phyloP scores from a whole-genome alignment of 192 early-diverging fungal genomes.

The Fimicolochytrium jonesii region DNA sequence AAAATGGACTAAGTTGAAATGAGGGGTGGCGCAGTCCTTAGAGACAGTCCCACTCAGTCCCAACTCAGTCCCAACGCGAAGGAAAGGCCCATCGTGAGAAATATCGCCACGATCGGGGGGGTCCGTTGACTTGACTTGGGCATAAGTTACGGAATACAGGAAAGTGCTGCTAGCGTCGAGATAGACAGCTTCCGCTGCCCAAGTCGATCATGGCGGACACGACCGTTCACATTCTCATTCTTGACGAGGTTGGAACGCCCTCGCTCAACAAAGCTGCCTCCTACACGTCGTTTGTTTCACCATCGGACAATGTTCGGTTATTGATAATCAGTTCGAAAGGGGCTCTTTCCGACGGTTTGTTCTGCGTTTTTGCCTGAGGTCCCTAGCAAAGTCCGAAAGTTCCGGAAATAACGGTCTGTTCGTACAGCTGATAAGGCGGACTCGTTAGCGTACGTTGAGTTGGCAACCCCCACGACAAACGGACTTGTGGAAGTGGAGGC shows the following conservation, averaged over 20 bases:
- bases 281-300: constrained; percentile 19
- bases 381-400: neutral
- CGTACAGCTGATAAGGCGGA: constrained; percentile 12
- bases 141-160: too few species aligned
- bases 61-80: too few species aligned
- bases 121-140: too few species aligned
- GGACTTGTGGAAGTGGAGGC: constrained; percentile 32
- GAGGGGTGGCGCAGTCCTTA: too few species aligned
- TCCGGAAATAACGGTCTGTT: neutral
- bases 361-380: neutral
- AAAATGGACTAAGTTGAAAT: too few species aligned
- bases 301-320: constrained; percentile 12
- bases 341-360: constrained; percentile 7
- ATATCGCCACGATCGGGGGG: too few species aligned
- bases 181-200: too few species aligned
- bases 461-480: constrained; percentile 20
- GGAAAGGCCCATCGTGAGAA: too few species aligned
- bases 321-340: constrained; percentile 23
- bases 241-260: constrained; percentile 32
- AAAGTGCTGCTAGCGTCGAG: too few species aligned
- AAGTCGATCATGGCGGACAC: too few species aligned
- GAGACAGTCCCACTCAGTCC: too few species aligned
- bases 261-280: constrained; percentile 14
- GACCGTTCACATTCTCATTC: too few species aligned
- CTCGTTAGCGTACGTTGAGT: constrained; percentile 15